Base-by-base conservation (phyloP, 2,329 filamentous ascomycete species). In the Lasiodiplodia sp. region DNA sequence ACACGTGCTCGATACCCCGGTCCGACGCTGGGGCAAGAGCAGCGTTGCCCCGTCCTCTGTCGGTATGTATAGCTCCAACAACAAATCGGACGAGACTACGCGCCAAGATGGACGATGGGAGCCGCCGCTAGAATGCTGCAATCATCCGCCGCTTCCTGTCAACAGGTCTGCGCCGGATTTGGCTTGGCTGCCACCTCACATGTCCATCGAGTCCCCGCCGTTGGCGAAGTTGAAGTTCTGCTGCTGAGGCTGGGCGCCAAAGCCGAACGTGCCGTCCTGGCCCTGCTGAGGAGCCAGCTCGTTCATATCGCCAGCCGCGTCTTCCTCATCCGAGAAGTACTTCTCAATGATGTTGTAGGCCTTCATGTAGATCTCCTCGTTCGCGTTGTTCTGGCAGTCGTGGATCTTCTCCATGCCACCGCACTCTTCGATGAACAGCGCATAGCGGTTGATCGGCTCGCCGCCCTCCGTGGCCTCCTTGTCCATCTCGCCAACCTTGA, bases 291-390 rank as follows among this genome's bases (percentile, higher is more conserved):
- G 88, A 70, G 88, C 91, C 81, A 93, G 88, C 76, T 96, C 93
- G 71, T 94, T 92, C 74, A 94, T 94, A 72, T 94, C 94, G 71
- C 82, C 86, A 57, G 83, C 88, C 71, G 87, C 88, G 78, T 97
- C 96, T 68, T 98, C 96, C 74, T 99, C 96, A 77, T 99, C 96
- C 0, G 94, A 97, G 86, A 99, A 99, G 88, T 99, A 99, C 86
- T 97, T 97, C 87, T 99, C 96, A 74, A 99, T 99, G 83, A 99
- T 99, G 88, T 97, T 98, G 88, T 98, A 99, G 0, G 96, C 96
- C 89, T 99, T 99, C 95, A 99, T 98, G 87, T 99, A 99, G 75
- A 99, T 99, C 84, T 99, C 96, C 84, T 99, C 96, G 84, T 99
- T 99, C 85, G 95, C 95, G 77, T 99, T 99, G 86, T 96, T 97